Evolutionary conservation across 306 rosid genomes (phyloP).

Genomic region (Malus sylvestris): DNA sequence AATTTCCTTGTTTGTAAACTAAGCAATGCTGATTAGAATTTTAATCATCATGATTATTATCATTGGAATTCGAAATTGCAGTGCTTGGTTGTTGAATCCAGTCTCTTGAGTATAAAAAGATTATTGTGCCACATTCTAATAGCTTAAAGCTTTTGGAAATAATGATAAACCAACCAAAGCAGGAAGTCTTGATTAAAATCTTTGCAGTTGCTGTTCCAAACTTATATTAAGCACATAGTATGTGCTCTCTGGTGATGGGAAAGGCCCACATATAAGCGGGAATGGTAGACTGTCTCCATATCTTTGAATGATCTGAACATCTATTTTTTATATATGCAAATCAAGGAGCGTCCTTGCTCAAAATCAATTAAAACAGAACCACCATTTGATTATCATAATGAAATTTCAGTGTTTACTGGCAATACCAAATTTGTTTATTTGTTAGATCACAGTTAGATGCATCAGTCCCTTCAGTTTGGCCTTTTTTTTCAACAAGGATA

Average conservation of each 20-base stretch:
- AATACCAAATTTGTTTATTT: neutral
- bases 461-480: neutral
- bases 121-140: neutral
- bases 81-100: slow-evolving; percentile 9
- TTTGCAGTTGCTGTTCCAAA: neutral
- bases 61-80: neutral
- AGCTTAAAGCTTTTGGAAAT: neutral
- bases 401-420: neutral
- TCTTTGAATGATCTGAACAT: neutral
- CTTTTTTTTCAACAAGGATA: neutral
- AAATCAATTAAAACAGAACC: neutral
- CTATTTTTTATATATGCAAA: neutral
- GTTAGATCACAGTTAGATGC: neutral
- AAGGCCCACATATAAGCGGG: neutral
- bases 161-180: neutral
- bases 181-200: neutral
- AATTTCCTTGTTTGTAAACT: neutral
- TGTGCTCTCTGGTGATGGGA: neutral
- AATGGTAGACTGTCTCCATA: neutral
- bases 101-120: neutral
- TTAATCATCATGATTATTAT: neutral
- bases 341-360: neutral
- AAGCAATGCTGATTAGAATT: neutral
- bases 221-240: neutral
- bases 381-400: neutral